These are phyloP conservation scores for Dactylonectria macrodidyma DNA, from an alignment of 2,329 filamentous ascomycete genomes.

Conservation along the genomic window DNA sequence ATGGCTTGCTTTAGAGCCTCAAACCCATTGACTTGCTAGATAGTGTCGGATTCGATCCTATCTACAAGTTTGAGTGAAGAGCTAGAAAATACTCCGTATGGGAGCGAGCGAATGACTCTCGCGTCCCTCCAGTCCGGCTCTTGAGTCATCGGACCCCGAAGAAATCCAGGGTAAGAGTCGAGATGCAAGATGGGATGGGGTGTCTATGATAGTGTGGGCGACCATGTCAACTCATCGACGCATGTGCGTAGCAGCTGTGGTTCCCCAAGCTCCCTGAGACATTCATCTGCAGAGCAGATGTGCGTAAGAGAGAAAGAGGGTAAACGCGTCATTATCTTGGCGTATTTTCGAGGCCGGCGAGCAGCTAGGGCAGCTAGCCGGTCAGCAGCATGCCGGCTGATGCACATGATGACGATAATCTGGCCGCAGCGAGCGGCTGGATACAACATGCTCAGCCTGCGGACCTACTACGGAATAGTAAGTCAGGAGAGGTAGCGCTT, in stretches of 20 bases:
- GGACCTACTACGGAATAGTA: background rate
- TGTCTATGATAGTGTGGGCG: constrained; percentile 20
- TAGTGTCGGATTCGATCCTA: background rate
- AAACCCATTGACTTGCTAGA: constrained; percentile 1
- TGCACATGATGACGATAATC: constrained; percentile 23
- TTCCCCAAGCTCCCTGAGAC: constrained; percentile 24
- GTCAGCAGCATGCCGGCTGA: constrained; percentile 19
- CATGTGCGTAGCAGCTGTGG: constrained; percentile 12
- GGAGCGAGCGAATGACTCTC: background rate
- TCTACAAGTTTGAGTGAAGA: background rate
- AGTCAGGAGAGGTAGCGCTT: constrained; percentile 15
- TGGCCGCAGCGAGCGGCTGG: constrained; percentile 19
- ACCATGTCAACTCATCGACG: constrained; percentile 21
- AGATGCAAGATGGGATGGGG: constrained; percentile 20
- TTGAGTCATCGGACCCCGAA: background rate
- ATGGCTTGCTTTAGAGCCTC: background rate
- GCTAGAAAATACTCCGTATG: background rate
- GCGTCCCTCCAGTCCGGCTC: background rate
- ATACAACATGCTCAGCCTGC: constrained; percentile 28
- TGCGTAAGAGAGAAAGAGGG: constrained; percentile 19
- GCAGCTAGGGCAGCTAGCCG: constrained; percentile 18
- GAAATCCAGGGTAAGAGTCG: constrained; percentile 3
- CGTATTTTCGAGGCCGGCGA: constrained; percentile 27
- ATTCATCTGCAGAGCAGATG: constrained; percentile 27
- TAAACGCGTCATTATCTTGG: constrained; percentile 15